Evolutionary conservation across 2,329 filamentous ascomycete genomes (phyloP).

Genomic region (Colletotrichum spaethianum): DNA sequence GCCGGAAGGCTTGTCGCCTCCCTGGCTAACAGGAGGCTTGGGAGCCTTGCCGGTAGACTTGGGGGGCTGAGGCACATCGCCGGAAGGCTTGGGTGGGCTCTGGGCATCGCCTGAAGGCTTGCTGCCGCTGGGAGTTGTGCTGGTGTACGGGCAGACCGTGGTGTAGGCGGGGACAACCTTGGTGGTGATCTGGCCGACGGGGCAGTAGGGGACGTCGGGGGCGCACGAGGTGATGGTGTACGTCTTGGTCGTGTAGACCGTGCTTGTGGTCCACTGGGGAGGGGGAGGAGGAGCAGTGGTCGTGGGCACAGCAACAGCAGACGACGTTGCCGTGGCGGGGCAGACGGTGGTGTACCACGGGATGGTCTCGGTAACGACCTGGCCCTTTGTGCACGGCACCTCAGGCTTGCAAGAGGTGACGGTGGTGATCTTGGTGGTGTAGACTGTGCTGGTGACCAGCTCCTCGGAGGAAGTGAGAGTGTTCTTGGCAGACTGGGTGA

Average conservation of each 20-base stretch:
- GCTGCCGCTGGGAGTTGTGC: neutral
- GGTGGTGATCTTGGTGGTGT: slow-evolving; percentile 52
- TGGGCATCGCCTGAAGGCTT: slow-evolving; percentile 18
- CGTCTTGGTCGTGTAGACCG: slow-evolving; percentile 57
- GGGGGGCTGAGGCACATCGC: slow-evolving; percentile 53
- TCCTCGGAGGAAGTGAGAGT: slow-evolving; percentile 15
- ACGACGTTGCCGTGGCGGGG: slow-evolving; percentile 50
- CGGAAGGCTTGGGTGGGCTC: slow-evolving; percentile 13
- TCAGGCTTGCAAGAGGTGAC: slow-evolving; percentile 63
- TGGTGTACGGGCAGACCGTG: slow-evolving; percentile 58
- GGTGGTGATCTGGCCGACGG: slow-evolving; percentile 55
- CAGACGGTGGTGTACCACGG: slow-evolving; percentile 58
- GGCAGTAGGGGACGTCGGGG: slow-evolving; percentile 57
- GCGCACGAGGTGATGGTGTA: slow-evolving; percentile 71
- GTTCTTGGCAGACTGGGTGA: slow-evolving; percentile 17
- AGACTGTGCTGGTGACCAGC: slow-evolving; percentile 50
- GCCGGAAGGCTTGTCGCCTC: neutral
- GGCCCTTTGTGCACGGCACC: slow-evolving; percentile 49
- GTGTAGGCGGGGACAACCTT: slow-evolving; percentile 52
- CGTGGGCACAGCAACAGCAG: slow-evolving; percentile 22
- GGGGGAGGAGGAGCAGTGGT: slow-evolving; percentile 19
- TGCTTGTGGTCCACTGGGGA: slow-evolving; percentile 50
- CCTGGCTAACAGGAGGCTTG: neutral
- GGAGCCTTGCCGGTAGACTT: slow-evolving; percentile 12
- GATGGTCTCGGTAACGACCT: slow-evolving; percentile 54